phyloP scores from a whole-genome alignment of 2,329 filamentous ascomycete genomes.

The Akanthomyces uredinophilus region DNA sequence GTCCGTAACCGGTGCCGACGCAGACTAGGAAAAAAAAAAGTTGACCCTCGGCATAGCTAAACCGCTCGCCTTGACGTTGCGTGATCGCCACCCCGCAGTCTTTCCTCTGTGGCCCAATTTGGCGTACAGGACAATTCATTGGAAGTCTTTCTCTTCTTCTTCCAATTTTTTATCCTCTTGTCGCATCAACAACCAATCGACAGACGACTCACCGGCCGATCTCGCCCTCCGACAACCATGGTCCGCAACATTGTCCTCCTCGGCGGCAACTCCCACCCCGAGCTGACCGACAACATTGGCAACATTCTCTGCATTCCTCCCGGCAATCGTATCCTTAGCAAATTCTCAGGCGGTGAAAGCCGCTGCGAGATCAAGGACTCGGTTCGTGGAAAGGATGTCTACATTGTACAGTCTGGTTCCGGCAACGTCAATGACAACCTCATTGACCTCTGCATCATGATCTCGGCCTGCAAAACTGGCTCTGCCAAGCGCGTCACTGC shows the following conservation, averaged over 20 bases:
- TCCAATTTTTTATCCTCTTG: not conserved
- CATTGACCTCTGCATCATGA: constrained; percentile 94
- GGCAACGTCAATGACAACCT: constrained; percentile 94
- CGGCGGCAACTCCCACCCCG: constrained; percentile 86
- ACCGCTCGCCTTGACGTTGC: not conserved
- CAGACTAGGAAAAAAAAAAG: constrained; percentile 13
- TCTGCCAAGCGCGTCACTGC: constrained; percentile 91
- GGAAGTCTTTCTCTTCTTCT: not conserved
- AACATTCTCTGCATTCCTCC: constrained; percentile 81
- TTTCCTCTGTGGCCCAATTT: constrained; percentile 3
- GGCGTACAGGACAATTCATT: not conserved
- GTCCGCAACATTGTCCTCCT: constrained; percentile 93
- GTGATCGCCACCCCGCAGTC: not conserved
- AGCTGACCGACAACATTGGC: constrained; percentile 81
- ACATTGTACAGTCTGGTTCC: constrained; percentile 92
- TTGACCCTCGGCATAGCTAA: constrained; percentile 8
- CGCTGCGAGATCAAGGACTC: constrained; percentile 95
- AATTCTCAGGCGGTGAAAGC: constrained; percentile 94
- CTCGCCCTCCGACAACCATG: constrained; percentile 48
- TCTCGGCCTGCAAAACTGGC: constrained; percentile 94
- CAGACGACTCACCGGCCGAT: constrained; percentile 13
- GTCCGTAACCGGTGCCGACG: constrained; percentile 10
- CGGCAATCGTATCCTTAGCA: constrained; percentile 76
- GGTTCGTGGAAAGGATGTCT: constrained; percentile 96
- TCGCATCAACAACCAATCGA: constrained; percentile 2